Conservation (phyloP, 2,329 filamentous ascomycete genomes). For the Thelonectria blattea region DNA sequence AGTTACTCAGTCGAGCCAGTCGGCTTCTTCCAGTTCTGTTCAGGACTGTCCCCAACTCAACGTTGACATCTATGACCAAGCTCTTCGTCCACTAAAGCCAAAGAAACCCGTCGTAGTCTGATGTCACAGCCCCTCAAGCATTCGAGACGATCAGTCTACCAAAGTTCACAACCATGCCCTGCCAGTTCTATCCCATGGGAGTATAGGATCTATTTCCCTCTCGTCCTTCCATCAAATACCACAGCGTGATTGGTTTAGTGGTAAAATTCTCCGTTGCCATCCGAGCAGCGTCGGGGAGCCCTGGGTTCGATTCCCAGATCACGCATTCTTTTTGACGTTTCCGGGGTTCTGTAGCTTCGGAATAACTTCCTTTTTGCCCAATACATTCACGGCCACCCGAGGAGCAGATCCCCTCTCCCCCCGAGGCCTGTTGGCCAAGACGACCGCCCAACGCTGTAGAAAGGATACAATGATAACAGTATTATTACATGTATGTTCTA, state of each 20-base stretch:
- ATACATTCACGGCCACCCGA: neutral
- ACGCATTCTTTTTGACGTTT: neutral
- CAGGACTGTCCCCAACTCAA: too few species aligned
- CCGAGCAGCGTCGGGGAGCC: neutral
- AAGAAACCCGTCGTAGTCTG: too few species aligned
- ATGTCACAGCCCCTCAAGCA: too few species aligned
- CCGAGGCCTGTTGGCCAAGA: too few species aligned
- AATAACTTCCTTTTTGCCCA: neutral
- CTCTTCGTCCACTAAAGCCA: too few species aligned
- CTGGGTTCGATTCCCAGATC: neutral
- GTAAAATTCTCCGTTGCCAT: neutral
- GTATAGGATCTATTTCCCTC: neutral
- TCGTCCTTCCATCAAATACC: neutral
- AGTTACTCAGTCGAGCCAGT: too few species aligned
- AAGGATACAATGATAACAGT: neutral
- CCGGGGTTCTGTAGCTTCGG: neutral
- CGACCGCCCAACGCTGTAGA: too few species aligned
- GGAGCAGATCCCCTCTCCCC: too few species aligned
- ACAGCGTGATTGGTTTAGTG: neutral
- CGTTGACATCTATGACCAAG: too few species aligned
- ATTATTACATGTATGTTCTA: constrained; percentile 18
- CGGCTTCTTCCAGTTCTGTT: too few species aligned
- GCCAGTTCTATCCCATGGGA: neutral
- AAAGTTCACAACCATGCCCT: too few species aligned
- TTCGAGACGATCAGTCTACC: too few species aligned